Conservation (phyloP, 148 eudicot genomes). For the Spergularia bocconei region DNA sequence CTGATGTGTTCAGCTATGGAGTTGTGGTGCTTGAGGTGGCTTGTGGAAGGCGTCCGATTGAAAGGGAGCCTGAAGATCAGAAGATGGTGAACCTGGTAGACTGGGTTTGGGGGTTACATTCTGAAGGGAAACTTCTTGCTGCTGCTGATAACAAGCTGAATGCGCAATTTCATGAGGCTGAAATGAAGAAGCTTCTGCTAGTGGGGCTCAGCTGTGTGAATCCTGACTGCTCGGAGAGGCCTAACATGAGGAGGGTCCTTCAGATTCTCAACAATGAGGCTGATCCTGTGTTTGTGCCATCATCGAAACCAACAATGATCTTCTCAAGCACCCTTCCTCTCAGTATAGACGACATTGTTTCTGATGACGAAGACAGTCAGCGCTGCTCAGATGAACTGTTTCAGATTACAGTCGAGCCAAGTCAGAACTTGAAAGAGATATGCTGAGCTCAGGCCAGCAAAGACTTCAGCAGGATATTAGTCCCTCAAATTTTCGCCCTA, state of each 20-base stretch:
- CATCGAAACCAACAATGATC: constrained; percentile 49
- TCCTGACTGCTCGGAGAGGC: constrained; percentile 66
- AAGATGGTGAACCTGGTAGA: constrained; percentile 72
- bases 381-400: constrained; percentile 20
- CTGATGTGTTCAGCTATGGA: constrained; percentile 83
- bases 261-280: constrained; percentile 66
- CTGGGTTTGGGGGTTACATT: constrained; percentile 73
- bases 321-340: constrained; percentile 60
- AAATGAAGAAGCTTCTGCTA: constrained; percentile 55
- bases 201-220: constrained; percentile 78
- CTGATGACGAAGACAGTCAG: constrained; percentile 39
- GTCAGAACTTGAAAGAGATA: constrained; percentile 16
- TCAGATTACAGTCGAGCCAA: constrained; percentile 34
- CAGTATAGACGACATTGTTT: constrained; percentile 57
- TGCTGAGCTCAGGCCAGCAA: not conserved
- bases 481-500: constrained; percentile 10
- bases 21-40: constrained; percentile 76
- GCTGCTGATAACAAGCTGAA: constrained; percentile 55
- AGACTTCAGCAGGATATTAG: not conserved
- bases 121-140: constrained; percentile 50
- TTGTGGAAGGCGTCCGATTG: constrained; percentile 75
- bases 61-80: constrained; percentile 44
- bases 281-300: constrained; percentile 51
- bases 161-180: constrained; percentile 47
- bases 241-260: constrained; percentile 72